Conservation (phyloP, 1,139 yeast species). For the Geotrichum reessii region DNA sequence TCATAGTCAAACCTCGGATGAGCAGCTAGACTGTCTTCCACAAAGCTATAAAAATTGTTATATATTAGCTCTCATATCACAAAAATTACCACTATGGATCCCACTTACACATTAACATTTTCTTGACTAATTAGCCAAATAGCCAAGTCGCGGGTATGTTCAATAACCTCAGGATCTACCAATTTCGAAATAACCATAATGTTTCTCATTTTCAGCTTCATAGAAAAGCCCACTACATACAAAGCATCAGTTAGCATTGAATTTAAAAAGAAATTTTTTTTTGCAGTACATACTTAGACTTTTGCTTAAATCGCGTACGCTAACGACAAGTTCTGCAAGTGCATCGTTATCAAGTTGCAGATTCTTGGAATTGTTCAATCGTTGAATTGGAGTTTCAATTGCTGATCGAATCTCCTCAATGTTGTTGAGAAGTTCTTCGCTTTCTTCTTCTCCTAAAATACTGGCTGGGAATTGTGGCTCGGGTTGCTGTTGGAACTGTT, state of each 20-base stretch:
- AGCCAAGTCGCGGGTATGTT: slow-evolving; percentile 51
- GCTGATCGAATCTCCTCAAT: not conserved
- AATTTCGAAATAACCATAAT: slow-evolving; percentile 68
- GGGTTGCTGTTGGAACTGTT: not conserved
- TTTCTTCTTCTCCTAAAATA: not conserved
- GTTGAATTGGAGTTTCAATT: not conserved
- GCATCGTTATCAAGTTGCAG: slow-evolving; percentile 34
- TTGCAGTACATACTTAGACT: slow-evolving; percentile 31
- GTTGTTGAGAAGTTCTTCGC: not conserved
- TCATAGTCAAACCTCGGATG: slow-evolving; percentile 44
- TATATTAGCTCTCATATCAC: not conserved
- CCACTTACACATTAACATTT: slow-evolving; percentile 32
- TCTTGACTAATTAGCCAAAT: slow-evolving; percentile 50
- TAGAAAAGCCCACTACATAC: slow-evolving; percentile 36
- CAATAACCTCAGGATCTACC: slow-evolving; percentile 53
- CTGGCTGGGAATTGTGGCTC: not conserved
- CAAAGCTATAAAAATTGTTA: slow-evolving; percentile 31
- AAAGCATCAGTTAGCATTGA: not conserved
- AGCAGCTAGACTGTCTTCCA: slow-evolving; percentile 47
- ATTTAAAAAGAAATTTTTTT: not conserved
- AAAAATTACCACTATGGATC: too few species aligned
- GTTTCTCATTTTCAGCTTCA: slow-evolving; percentile 53
- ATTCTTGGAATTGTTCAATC: not conserved
- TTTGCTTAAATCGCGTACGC: slow-evolving; percentile 39
- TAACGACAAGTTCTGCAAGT: slow-evolving; percentile 39